Base-by-base conservation (phyloP, 1,284 basidiomycete species). In the Cryptococcus sp. region DNA sequence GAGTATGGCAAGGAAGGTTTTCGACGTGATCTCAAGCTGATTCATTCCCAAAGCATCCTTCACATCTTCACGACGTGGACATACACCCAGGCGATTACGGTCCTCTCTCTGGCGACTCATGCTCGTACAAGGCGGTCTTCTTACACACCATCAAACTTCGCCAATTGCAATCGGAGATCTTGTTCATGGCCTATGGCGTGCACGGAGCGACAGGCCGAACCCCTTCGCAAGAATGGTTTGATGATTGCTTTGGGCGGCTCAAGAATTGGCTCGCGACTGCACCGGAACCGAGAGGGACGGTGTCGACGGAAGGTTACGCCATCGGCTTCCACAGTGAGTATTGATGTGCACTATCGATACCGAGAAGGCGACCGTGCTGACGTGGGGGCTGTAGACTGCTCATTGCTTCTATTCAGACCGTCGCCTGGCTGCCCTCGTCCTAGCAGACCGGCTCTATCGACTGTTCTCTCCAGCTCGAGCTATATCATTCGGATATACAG, bases 401-500 rank as follows among this genome's bases (percentile, higher is more conserved):
- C 73, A n/a, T 59, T 80, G 7, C 60, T 80, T 17, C 68, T 80
- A 4, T 80, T 75, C 69, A 62, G 78, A 47, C 78, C 78, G 3
- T 78, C 76, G 7, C 75, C 76, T 5, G 78, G 77, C 2, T 77
- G 75, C 63, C 76, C 78, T 29, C 66, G 78, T 50, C 78, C 78
- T 0, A 72, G 72, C 8, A 65, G 74, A 45, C 67, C 70, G 11
- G 75, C 77, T 3, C 66, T 80, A 3, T 70, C 75, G 37, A 76
- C 76, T 0, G 77, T 78, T 11, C 65, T 80, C 15, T 72, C 75
- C 8, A 77, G 75, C 38, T 78, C 77, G 46, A 76, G 76, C 65
- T 80, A 79, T 60, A 77, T 78, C 39, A 78, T 80, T 57, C 61
- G 78, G 39, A 80, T 80, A 46, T 78, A 79, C 61, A 66, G 77